Conservation (phyloP, 805 yeast genomes). For the Wickerhamomyces bovis region DNA sequence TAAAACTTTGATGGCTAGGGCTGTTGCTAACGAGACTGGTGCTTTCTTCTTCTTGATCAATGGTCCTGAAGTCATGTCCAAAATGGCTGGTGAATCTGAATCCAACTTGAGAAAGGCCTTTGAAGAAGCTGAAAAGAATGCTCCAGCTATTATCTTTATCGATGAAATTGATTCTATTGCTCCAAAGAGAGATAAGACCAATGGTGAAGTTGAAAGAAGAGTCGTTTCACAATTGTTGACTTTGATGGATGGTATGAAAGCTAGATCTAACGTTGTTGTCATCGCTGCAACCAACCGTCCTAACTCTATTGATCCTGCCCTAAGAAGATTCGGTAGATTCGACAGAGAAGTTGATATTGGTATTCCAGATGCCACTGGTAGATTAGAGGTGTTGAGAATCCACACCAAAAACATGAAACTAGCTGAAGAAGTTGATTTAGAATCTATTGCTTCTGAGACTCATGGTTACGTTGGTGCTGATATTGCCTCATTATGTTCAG, state of each 20-base stretch:
- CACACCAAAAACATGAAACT: slow-evolving; percentile 99
- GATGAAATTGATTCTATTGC: slow-evolving; percentile 99
- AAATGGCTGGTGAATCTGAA: slow-evolving; percentile 99
- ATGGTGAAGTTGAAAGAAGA: slow-evolving; percentile 99
- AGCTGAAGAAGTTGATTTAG: slow-evolving; percentile 91
- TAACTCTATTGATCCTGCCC: slow-evolving; percentile 69
- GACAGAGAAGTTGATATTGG: slow-evolving; percentile 90
- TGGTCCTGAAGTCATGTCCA: slow-evolving; percentile 99
- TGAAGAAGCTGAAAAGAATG: slow-evolving; percentile 98
- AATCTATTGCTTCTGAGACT: slow-evolving; percentile 92
- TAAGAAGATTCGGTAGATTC: slow-evolving; percentile 83
- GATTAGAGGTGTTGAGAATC: slow-evolving; percentile 92
- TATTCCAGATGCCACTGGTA: slow-evolving; percentile 97
- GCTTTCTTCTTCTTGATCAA: slow-evolving; percentile 97
- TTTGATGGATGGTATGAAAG: slow-evolving; percentile 99
- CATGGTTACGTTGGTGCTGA: slow-evolving; percentile 99
- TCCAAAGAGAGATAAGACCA: slow-evolving; percentile 99
- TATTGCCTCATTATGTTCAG: slow-evolving; percentile 97
- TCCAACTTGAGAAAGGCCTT: slow-evolving; percentile 95
- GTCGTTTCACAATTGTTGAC: slow-evolving; percentile 97
- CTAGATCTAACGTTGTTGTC: slow-evolving; percentile 96
- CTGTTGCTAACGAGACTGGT: slow-evolving; percentile 99
- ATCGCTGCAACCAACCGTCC: slow-evolving; percentile 94
- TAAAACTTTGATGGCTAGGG: slow-evolving; percentile 98
- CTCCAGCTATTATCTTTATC: slow-evolving; percentile 95